Evolutionary conservation across 208 protist genomes (phyloP), one percentile per base, ranked within the genome.

Genomic region (Naegleria fowleri): DNA sequence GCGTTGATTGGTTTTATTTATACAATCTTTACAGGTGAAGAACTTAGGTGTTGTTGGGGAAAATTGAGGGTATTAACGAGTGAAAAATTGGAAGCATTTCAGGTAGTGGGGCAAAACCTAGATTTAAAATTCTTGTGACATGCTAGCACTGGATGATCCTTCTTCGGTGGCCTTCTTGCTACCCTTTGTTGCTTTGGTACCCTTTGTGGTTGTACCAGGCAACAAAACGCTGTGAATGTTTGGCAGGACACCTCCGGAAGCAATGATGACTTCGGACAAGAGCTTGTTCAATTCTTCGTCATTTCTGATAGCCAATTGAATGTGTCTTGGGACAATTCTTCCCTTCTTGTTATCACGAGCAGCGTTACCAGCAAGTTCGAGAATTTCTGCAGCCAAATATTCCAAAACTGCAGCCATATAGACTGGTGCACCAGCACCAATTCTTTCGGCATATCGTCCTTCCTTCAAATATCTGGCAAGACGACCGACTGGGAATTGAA

Each of bases 341-440:
- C 86, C 91, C 90, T 96, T 97, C 91, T 98, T 97, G 94, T 98
- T 97, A 93, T 98, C 96, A 88, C 95, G 92, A 41, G 96, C 95
- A 85, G 95, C 96, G 92, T 98, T 98, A 91, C 96, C 96, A 40
- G 98, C 98, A 29, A 98, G 92, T 92, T 99, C 98, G 67, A 99
- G 93, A 88, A 98, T 96, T 93, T 99, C 98, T 91, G 96, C 97
- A 51, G 96, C 93, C 5, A 91, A 92, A 95, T 99, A 99, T 96
- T 99, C 99, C 43, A 99, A 93, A 88, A 99, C 98, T 58, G 99
- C 98, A 5, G 98, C 96, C 89, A 99, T 94, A 96, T 99, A 99
- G 75, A 99, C 97, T 85, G 99, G 98, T 83, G 98, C 98, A 88
- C 97, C 98, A 55, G 97, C 96, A 95, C 98, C 98, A 90, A 99